Percentiles rank a stretch among this genome's conserved stretches.
These are phyloP conservation scores for Rhynchospora breviuscula DNA, from an alignment of 176 grass and related monocot species.

Conservation along the genomic window DNA sequence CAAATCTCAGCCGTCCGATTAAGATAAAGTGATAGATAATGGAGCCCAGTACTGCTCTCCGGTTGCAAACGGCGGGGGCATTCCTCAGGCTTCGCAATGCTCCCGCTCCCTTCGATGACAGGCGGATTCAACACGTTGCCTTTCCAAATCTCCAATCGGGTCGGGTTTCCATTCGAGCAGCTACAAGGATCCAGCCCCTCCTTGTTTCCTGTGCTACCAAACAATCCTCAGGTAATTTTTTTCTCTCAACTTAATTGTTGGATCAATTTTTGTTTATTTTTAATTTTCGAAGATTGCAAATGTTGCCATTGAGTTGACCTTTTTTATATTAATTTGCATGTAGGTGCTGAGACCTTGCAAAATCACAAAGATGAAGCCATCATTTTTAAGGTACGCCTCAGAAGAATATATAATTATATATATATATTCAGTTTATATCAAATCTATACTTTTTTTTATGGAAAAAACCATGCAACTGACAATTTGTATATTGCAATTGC, in stretches of 20 bases:
- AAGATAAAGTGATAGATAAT: not conserved
- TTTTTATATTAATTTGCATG: slow-evolving; percentile 20
- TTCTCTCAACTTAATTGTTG: not conserved
- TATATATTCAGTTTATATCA: not conserved
- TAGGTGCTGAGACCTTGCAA: slow-evolving; percentile 50
- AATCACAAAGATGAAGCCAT: slow-evolving; percentile 55
- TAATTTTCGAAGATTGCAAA: not conserved
- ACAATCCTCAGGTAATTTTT: slow-evolving; percentile 37
- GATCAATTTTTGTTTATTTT: not conserved
- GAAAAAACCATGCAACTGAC: slow-evolving; percentile 20
- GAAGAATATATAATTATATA: not conserved
- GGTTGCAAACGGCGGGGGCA: slow-evolving; percentile 14
- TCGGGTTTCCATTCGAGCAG: slow-evolving; percentile 1
- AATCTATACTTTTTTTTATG: not conserved
- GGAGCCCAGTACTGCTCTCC: slow-evolving; percentile 22
- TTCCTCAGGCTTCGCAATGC: slow-evolving; percentile 18
- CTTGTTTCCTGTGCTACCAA: slow-evolving; percentile 33
- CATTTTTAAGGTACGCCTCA: slow-evolving; percentile 50
- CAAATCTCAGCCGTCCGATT: not conserved
- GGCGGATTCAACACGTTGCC: slow-evolving; percentile 2
- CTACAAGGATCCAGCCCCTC: not conserved
- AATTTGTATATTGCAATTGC: slow-evolving; percentile 21
- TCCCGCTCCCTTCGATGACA: slow-evolving; percentile 15
- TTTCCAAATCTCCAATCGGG: not conserved
- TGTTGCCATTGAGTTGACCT: not conserved